Evolutionary conservation across 495 filamentous ascomycete genomes (phyloP).

Genomic region (Neurospora sp.): DNA sequence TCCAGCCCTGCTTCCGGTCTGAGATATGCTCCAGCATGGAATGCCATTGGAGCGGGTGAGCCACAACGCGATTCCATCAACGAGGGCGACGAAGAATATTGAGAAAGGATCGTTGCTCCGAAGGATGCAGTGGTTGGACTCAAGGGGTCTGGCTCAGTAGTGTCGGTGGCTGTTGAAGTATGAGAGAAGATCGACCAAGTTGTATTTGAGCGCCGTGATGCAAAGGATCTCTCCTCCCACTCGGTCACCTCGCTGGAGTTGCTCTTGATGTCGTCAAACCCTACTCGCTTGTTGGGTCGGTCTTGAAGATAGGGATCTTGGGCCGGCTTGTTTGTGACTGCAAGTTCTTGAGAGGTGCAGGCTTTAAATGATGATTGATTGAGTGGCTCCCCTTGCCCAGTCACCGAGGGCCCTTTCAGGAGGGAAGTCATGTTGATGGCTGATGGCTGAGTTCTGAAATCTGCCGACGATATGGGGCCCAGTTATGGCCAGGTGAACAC

Average conservation of each 20-base stretch:
- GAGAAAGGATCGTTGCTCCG: neutral
- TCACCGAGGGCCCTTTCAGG: neutral
- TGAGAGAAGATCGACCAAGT: slow-evolving; percentile 4
- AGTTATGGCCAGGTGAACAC: neutral
- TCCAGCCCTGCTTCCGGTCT: neutral
- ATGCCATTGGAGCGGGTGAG: neutral
- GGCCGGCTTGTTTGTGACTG: slow-evolving; percentile 2
- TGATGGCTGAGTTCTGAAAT: neutral
- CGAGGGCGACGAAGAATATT: neutral
- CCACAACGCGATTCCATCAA: neutral
- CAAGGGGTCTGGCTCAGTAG: slow-evolving; percentile 11
- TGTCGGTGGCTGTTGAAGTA: slow-evolving; percentile 10
- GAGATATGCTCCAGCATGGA: neutral
- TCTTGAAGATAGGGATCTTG: neutral
- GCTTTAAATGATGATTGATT: neutral
- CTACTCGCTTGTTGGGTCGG: neutral
- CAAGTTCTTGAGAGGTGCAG: neutral
- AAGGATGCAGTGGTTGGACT: neutral
- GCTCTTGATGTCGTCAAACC: neutral
- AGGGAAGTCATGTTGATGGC: neutral
- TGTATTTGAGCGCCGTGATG: slow-evolving; percentile 7
- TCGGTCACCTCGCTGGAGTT: neutral
- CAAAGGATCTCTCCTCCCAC: neutral
- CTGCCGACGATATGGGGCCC: neutral
- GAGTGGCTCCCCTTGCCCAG: neutral